These are phyloP conservation scores for Silene coronaria DNA, from an alignment of 179 eudicot genomes.

Conservation along the genomic window DNA sequence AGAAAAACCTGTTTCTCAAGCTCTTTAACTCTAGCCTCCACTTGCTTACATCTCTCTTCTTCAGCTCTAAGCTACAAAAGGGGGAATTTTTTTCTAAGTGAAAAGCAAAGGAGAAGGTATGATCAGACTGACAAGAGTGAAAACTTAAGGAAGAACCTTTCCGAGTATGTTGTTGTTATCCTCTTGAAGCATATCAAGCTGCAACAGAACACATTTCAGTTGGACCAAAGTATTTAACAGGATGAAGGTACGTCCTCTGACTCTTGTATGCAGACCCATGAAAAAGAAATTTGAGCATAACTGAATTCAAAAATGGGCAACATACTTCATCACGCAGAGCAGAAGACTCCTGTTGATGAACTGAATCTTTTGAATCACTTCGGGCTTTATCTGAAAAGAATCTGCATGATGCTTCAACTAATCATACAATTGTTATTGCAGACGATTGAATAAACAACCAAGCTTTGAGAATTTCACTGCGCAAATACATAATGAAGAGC, in stretches of 20 bases:
- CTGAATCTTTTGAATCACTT: conserved; percentile 39
- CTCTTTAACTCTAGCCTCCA: conserved; percentile 84
- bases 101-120: conserved; percentile 1
- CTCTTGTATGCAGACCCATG: background rate
- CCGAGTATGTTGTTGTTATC: conserved; percentile 60
- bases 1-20: conserved; percentile 84
- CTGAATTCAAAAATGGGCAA: background rate
- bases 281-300: background rate
- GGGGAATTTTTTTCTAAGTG: background rate
- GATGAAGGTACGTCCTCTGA: background rate
- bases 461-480: background rate
- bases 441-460: background rate
- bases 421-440: background rate
- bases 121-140: background rate
- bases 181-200: conserved; percentile 93
- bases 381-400: conserved; percentile 49
- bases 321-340: conserved; percentile 80
- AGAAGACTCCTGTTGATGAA: conserved; percentile 66
- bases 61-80: conserved; percentile 62
- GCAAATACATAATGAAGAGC: background rate
- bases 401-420: conserved; percentile 33
- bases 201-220: conserved; percentile 18
- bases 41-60: conserved; percentile 66
- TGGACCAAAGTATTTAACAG: conserved; percentile 4
- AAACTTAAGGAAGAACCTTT: conserved; percentile 44